Evolutionary conservation across 306 rosid genomes (phyloP), one percentile per base, ranked within the genome.

Genomic region (Argentina anserina): DNA sequence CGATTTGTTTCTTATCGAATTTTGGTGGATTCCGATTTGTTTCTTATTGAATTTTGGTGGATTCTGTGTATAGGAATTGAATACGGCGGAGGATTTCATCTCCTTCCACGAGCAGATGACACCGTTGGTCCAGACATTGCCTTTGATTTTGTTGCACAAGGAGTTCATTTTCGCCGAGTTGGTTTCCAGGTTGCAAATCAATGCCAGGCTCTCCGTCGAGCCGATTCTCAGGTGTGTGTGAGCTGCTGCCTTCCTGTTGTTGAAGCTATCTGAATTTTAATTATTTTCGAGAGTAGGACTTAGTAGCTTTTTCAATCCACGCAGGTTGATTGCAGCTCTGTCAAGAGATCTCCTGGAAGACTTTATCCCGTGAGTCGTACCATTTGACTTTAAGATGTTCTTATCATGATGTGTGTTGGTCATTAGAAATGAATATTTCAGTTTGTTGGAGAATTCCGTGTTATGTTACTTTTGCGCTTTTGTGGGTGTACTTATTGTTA

Each of bases 21-120:
- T 33, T 33, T 33, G 36, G 1, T 20, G 3, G 59, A 28, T 33
- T 46, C 46, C 1, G 28, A 36, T 3, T 37, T 7, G 20, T 2
- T 36, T 42, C n/a, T 14, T 31, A 5, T 45, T 26, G 36, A 7
- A 40, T 29, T 59, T 45, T n/a, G n/a, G n/a, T n/a, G n/a, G 36
- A n/a, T 59, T 47, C 62, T 43, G 1, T 34, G 68, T 62, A n/a
- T 76, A 93, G 98, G 98, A 93, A 80, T 72, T 89, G 85, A 93
- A 89, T 77, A 93, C 98, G 0, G 92, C 98, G 0, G 97, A 84
- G 81, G 98, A 91, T 82, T 93, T 93, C 62, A 93, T 93, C 78
- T 81, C 89, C 25, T 86, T 85, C 42, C 86, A 93, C 18, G 98
- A 89, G 80, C 89, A 86, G 65, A 80, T 86, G 65, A 60, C 90